Evolutionary conservation across 225 moss, liverwort and hornwort genomes (phyloP).

Genomic region (Pleurozium schreberi): DNA sequence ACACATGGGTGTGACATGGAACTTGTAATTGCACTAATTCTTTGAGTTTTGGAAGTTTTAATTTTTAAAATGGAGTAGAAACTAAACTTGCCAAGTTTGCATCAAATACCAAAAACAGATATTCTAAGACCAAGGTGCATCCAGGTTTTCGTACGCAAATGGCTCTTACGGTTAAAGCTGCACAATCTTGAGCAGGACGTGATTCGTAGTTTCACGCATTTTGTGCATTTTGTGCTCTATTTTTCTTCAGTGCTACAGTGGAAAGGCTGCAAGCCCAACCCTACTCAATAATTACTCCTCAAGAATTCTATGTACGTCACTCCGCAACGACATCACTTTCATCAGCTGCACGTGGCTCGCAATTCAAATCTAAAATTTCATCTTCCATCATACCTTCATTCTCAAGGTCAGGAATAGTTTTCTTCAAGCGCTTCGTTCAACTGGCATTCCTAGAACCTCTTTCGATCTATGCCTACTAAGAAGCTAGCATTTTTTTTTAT

Average conservation of each 20-base stretch:
- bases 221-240: not conserved
- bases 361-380: not conserved
- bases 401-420: not conserved
- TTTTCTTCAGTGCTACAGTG: too few relatives aligned
- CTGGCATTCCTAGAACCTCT: not conserved
- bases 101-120: too few relatives aligned
- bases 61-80: not conserved
- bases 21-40: not conserved
- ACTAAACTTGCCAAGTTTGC: not conserved
- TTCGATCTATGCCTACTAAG: not conserved
- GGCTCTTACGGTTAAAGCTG: not conserved
- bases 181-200: not conserved
- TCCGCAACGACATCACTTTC: not conserved
- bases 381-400: not conserved
- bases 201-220: not conserved
- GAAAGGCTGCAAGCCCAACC: not conserved
- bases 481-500: too few relatives aligned
- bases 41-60: not conserved
- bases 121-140: not conserved
- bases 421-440: not conserved
- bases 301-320: not conserved
- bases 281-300: not conserved
- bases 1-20: not conserved
- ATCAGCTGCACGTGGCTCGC: not conserved
- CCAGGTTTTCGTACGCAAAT: not conserved